Conservation (phyloP, 345 rosid species). For the Jatropha curcas region DNA sequence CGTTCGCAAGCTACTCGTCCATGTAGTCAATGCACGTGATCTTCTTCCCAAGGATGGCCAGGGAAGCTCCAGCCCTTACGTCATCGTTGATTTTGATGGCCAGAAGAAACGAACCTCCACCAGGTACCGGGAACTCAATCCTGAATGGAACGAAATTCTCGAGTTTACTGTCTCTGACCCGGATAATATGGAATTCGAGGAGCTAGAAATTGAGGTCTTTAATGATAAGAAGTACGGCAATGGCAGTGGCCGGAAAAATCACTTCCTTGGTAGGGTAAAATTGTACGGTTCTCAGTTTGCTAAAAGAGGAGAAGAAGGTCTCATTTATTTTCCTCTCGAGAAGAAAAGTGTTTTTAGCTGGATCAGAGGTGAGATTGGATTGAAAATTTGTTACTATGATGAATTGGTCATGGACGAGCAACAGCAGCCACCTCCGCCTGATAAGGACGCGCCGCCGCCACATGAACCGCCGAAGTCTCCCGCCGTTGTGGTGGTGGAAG, state of each 20-base stretch:
- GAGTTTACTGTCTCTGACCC: conserved; percentile 86
- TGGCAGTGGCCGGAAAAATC: conserved; percentile 81
- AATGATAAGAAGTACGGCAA: conserved; percentile 76
- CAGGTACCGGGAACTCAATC: conserved; percentile 75
- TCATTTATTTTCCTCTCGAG: conserved; percentile 74
- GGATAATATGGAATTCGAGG: conserved; percentile 64
- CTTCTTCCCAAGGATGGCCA: conserved; percentile 91
- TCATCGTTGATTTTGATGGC: conserved; percentile 77
- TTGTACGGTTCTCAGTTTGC: conserved; percentile 79
- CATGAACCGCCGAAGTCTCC: conserved; percentile 39
- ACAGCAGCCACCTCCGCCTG: conserved; percentile 27
- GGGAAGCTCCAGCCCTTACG: conserved; percentile 94
- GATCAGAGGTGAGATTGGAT: conserved; percentile 86
- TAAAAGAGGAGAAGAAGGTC: conserved; percentile 69
- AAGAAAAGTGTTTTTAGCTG: conserved; percentile 94
- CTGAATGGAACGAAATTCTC: conserved; percentile 80
- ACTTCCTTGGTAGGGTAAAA: conserved; percentile 89
- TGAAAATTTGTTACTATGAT: conserved; percentile 75
- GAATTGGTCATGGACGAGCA: conserved; percentile 52
- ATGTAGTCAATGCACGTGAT: conserved; percentile 76
- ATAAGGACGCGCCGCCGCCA: conserved; percentile 26
- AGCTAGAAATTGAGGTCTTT: conserved; percentile 76
- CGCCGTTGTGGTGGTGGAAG: conserved; percentile 50
- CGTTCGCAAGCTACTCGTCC: conserved; percentile 64
- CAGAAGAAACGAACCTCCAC: conserved; percentile 74